Evolutionary conservation across 371 early-diverging fungal species (phyloP).

Genomic region (Mortierella sp.): DNA sequence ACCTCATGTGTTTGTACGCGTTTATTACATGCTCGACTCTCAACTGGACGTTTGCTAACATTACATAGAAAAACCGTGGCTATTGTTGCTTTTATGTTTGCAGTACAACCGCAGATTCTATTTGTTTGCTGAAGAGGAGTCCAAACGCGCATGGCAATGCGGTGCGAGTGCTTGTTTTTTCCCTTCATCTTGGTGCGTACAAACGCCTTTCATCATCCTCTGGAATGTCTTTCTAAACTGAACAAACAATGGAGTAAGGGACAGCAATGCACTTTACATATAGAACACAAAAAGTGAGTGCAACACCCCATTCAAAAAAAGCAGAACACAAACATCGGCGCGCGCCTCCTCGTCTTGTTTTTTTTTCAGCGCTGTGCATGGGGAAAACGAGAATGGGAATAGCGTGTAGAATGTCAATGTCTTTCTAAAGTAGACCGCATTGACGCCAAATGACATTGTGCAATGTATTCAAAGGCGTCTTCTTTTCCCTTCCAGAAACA

Average conservation of each 20-base stretch:
- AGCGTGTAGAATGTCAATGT: not conserved
- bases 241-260: not conserved
- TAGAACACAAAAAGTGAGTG: not conserved
- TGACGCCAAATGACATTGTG: not conserved
- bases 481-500: not conserved
- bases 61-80: not conserved
- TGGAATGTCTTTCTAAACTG: slow-evolving; percentile 2
- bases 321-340: not conserved
- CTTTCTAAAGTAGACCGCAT: slow-evolving; percentile 3
- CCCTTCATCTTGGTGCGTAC: not conserved
- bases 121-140: not conserved
- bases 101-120: too few relatives aligned
- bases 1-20: too few relatives aligned
- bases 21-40: too few relatives aligned
- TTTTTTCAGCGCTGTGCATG: not conserved
- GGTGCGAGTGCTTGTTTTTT: not conserved
- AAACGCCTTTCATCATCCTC: not conserved
- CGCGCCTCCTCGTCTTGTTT: not conserved
- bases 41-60: not conserved
- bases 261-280: not conserved
- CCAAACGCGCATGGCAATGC: not conserved
- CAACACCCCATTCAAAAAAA: not conserved
- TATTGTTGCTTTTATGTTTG: not conserved
- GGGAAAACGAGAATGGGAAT: not conserved
- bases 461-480: not conserved